Base-by-base conservation (phyloP, 2,329 filamentous ascomycete genomes). In the Cladosporium sp. region DNA sequence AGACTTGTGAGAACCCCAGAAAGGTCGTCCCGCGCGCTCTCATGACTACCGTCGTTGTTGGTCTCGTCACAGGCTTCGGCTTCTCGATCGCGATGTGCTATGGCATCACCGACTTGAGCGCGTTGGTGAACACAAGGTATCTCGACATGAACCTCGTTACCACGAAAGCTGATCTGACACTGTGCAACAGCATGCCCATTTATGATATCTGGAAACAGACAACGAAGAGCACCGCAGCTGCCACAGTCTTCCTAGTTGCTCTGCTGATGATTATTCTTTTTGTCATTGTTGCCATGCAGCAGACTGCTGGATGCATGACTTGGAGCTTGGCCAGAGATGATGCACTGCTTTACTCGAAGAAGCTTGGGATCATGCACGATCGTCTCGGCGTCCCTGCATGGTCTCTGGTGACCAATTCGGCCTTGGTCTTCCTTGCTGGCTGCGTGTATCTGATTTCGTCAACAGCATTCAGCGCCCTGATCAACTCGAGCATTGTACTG, bases 301-400 rank as follows among this genome's bases (percentile, higher is more conserved):
- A 66, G 34, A 86, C 84, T 48, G 63, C 68, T 36, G 58, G 64
- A 25, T 68, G 67, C n/a, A 58, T 67, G 77, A 83, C 81, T 71
- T 84, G 82, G 82, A 78, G 81, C 1, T 74, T 84, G 16, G 83
- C 85, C 36, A 83, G 85, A 30, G 86, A 88, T 71, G 81, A 83
- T 30, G 85, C 85, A 11, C 84, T 86, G 5, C 84, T 85, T 0
- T 83, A 85, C 70, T 80, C 81, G 2, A 64, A 71, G 25, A 77
- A 84, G 73, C 81, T 87, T 58, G 76, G 80, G n/a, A 73, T 69
- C 23, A 84, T 88, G 67, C 81, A 83, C 71, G 76, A 78, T 63
- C 75, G 65, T 1, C 81, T 84, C 66, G 83, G 84, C 67, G 86
- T 85, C 69, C 85, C 85, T 1, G 77, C 87, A 65, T 83, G 84